Evolutionary conservation across 164 flowering plant species (phyloP).

Genomic region (Buxus sempervirens): DNA sequence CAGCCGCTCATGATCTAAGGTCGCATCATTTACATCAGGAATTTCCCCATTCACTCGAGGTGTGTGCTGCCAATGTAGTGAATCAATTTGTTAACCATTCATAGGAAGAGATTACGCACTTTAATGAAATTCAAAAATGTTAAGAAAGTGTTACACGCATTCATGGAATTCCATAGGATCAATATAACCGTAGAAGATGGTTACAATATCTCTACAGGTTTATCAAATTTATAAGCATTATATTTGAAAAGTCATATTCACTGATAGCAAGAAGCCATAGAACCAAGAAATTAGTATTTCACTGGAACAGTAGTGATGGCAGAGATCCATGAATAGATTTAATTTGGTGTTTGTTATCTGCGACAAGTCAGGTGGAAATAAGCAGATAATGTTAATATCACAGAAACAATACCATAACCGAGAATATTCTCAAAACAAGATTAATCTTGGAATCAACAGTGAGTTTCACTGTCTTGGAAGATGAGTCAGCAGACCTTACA

Average conservation of each 20-base stretch:
- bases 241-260: neutral
- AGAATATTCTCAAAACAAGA: neutral
- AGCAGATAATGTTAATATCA: neutral
- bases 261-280: too few relatives aligned
- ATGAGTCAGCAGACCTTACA: too few relatives aligned
- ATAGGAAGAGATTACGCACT: neutral
- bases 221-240: neutral
- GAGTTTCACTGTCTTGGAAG: too few relatives aligned
- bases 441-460: too few relatives aligned
- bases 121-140: neutral
- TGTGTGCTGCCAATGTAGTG: constrained; percentile 61
- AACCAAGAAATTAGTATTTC: too few relatives aligned
- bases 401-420: neutral
- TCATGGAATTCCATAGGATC: too few relatives aligned
- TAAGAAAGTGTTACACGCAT: neutral
- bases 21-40: constrained; percentile 78
- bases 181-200: too few relatives aligned
- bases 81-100: neutral
- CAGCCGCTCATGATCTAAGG: constrained; percentile 73
- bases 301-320: too few relatives aligned
- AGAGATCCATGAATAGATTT: too few relatives aligned
- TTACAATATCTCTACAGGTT: too few relatives aligned
- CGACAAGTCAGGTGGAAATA: too few relatives aligned
- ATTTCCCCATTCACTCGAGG: constrained; percentile 77
- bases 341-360: too few relatives aligned